Percentiles rank a stretch among this genome's conserved stretches.
phyloP scores from a whole-genome alignment of 2,329 filamentous ascomycete species.

The Penicillium fuscoglaucum region DNA sequence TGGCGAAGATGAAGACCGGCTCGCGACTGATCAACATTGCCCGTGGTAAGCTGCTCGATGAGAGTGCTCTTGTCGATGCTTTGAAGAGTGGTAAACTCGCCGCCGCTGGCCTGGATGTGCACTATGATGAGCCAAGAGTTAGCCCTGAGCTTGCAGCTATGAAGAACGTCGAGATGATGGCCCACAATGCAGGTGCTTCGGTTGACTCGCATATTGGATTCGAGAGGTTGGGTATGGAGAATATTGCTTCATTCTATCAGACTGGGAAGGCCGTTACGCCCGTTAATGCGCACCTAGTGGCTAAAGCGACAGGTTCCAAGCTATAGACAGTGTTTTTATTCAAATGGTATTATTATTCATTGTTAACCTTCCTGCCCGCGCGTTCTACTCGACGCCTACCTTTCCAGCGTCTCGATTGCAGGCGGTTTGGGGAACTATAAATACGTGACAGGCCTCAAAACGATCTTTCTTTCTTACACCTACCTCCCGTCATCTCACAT shows the following conservation, averaged over 20 bases:
- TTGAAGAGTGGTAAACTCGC: conserved; percentile 50
- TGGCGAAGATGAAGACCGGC: conserved; percentile 52
- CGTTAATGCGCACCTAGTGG: conserved; percentile 61
- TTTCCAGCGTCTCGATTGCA: not conserved
- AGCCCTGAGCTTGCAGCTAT: conserved; percentile 43
- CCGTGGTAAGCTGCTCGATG: conserved; percentile 52
- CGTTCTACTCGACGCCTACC: not conserved
- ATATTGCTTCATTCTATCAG: conserved; percentile 38
- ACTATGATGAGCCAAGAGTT: conserved; percentile 55
- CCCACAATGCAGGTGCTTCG: conserved; percentile 52
- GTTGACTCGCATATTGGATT: conserved; percentile 53
- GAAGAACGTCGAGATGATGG: conserved; percentile 47
- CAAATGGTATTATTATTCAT: not conserved
- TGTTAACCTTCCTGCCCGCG: no score
- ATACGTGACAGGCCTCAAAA: not conserved
- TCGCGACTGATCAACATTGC: conserved; percentile 54
- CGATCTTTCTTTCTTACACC: not conserved
- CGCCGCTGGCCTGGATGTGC: conserved; percentile 55
- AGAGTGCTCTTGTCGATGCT: conserved; percentile 50
- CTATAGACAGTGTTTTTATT: conserved; percentile 7
- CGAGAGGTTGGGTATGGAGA: conserved; percentile 50
- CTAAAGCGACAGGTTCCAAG: conserved; percentile 11
- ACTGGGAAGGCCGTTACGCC: conserved; percentile 49
- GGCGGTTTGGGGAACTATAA: not conserved
- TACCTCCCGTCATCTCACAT: not conserved